Percentiles rank a stretch among this genome's conserved stretches.
These are phyloP conservation scores for Exophiala lecanii-corni DNA, from an alignment of 2,329 filamentous ascomycete species.

Conservation along the genomic window DNA sequence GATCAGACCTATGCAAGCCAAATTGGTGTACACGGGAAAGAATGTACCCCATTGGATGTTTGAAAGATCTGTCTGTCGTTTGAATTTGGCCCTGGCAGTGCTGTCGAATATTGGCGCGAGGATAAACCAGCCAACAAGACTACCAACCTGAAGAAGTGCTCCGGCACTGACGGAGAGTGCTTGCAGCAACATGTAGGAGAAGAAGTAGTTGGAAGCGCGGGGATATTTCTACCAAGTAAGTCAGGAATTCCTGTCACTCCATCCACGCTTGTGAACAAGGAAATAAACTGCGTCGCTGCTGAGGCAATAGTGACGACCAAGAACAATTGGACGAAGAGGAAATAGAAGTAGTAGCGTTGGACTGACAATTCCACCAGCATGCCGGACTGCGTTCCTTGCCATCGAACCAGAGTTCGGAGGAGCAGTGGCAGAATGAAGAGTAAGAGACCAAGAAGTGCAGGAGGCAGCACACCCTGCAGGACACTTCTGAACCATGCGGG, in stretches of 20 bases:
- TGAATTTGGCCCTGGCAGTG: conserved; percentile 78
- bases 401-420: conserved; percentile 64
- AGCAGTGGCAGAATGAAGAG: conserved; percentile 78
- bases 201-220: conserved; percentile 91
- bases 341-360: conserved; percentile 87
- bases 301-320: conserved; percentile 83
- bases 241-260: conserved; percentile 65
- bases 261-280: conserved; percentile 60
- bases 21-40: conserved; percentile 95
- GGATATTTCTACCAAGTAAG: conserved; percentile 72
- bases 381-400: conserved; percentile 78
- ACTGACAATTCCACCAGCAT: conserved; percentile 75
- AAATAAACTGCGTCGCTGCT: conserved; percentile 63
- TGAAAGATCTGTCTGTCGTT: conserved; percentile 71
- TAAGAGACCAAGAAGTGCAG: conserved; percentile 68
- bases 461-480: conserved; percentile 82
- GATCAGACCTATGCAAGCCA: conserved; percentile 85
- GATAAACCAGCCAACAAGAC: conserved; percentile 75
- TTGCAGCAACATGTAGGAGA: conserved; percentile 96
- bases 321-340: conserved; percentile 93
- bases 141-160: conserved; percentile 77
- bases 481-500: conserved; percentile 60
- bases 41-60: conserved; percentile 85
- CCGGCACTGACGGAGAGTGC: conserved; percentile 86
- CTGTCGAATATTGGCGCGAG: conserved; percentile 76